phyloP scores from a whole-genome alignment of 306 rosid species.

The Cercis canadensis region DNA sequence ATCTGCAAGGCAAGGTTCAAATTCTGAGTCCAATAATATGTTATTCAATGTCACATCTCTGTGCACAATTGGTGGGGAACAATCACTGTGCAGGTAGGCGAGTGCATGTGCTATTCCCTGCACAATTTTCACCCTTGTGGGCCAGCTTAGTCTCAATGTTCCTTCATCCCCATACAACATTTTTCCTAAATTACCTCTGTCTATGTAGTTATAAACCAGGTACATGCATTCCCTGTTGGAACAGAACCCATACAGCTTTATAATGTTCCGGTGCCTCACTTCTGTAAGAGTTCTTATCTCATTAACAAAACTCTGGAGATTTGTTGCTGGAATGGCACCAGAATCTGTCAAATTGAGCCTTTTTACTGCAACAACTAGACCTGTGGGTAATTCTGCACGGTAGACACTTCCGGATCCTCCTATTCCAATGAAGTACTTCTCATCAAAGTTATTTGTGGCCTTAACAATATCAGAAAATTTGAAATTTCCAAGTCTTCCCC shows the following conservation, averaged over 20 bases:
- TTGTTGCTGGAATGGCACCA: constrained; percentile 47
- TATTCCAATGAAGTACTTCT: constrained; percentile 64
- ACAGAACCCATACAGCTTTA: constrained; percentile 70
- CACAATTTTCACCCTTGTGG: constrained; percentile 52
- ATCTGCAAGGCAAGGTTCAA: too few relatives aligned
- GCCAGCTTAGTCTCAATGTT: constrained; percentile 52
- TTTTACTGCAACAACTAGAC: constrained; percentile 64
- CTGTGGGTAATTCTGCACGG: constrained; percentile 50
- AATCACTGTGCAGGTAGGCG: too few relatives aligned
- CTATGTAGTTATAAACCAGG: constrained; percentile 62
- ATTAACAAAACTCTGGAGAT: constrained; percentile 53
- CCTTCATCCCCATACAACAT: constrained; percentile 57
- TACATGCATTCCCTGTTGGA: constrained; percentile 53
- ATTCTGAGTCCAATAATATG: too few relatives aligned
- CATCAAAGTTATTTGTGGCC: constrained; percentile 63
- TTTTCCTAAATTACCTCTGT: constrained; percentile 59
- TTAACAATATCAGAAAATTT: constrained; percentile 53
- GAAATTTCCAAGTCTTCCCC: constrained; percentile 35
- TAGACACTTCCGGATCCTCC: constrained; percentile 82
- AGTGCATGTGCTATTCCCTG: too few relatives aligned
- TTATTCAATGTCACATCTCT: too few relatives aligned
- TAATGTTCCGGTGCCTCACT: constrained; percentile 72
- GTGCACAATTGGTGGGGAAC: too few relatives aligned
- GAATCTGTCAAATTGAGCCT: too few relatives aligned
- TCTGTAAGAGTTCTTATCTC: constrained; percentile 65